phyloP scores from a whole-genome alignment of 2,329 filamentous ascomycete species.

The Apiospora aurea region DNA sequence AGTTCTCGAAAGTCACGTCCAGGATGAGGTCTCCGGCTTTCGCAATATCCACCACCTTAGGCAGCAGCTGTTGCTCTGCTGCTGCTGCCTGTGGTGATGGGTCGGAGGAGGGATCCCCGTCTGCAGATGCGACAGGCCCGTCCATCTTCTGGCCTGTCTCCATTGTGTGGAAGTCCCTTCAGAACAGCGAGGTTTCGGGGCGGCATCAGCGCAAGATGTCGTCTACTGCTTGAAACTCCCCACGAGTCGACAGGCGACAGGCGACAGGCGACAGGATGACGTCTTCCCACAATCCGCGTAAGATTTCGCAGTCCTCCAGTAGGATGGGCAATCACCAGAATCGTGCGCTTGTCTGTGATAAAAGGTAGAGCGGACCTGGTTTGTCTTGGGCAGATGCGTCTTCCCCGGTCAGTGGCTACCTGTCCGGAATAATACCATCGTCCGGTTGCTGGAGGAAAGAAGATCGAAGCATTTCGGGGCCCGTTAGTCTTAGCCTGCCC shows the following conservation, averaged over 20 bases:
- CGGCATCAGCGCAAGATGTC: constrained; percentile 38
- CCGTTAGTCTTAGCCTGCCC: neutral
- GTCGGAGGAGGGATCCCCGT: constrained; percentile 31
- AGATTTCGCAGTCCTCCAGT: neutral
- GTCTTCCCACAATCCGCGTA: constrained; percentile 14
- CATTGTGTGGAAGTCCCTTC: constrained; percentile 45
- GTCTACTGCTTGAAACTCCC: constrained; percentile 2
- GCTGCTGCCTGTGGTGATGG: neutral
- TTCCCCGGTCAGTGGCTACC: neutral
- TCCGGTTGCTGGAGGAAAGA: constrained; percentile 1
- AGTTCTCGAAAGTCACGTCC: constrained; percentile 70
- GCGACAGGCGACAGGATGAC: neutral
- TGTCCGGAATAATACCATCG: neutral
- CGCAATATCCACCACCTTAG: constrained; percentile 58
- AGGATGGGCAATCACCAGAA: too few relatives aligned
- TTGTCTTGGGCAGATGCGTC: neutral
- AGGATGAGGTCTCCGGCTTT: constrained; percentile 70
- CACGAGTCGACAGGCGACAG: neutral
- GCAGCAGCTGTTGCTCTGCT: constrained; percentile 31
- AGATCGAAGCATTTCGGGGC: neutral
- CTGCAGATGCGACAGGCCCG: constrained; percentile 33
- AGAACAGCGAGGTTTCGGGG: constrained; percentile 35
- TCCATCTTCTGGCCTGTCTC: constrained; percentile 46
- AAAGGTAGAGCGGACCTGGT: neutral
- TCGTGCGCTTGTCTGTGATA: neutral